phyloP scores from a whole-genome alignment of 2,329 filamentous ascomycete species.

The Apiospora kogelbergensis region DNA sequence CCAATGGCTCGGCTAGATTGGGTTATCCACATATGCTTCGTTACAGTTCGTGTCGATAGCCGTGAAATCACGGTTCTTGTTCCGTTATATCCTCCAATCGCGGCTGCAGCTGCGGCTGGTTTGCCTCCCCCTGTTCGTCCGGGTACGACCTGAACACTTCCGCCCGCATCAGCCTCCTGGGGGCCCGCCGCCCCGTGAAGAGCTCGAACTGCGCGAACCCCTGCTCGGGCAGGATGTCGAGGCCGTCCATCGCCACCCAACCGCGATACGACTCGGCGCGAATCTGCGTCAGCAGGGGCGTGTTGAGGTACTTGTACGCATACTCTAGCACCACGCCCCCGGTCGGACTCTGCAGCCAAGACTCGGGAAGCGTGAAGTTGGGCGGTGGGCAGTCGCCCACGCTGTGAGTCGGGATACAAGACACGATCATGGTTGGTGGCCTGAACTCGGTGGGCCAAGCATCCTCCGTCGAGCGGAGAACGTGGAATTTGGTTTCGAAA shows the following conservation, averaged over 20 bases:
- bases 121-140: constrained; percentile 38
- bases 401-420: constrained; percentile 71
- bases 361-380: constrained; percentile 66
- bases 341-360: constrained; percentile 71
- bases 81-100: constrained; percentile 39
- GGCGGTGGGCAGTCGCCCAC: constrained; percentile 64
- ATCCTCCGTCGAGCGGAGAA: constrained; percentile 58
- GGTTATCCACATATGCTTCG: neutral
- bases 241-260: constrained; percentile 75
- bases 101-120: constrained; percentile 40
- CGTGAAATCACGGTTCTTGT: constrained; percentile 35
- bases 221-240: constrained; percentile 76
- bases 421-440: constrained; percentile 72
- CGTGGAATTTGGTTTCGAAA: constrained; percentile 45
- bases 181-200: constrained; percentile 71
- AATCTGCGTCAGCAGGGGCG: constrained; percentile 69
- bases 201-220: constrained; percentile 81
- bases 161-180: constrained; percentile 68
- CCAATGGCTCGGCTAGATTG: neutral
- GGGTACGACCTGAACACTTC: constrained; percentile 55
- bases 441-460: constrained; percentile 64
- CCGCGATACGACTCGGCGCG: constrained; percentile 57
- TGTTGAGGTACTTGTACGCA: constrained; percentile 72
- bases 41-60: neutral
- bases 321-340: constrained; percentile 76